Conservation (phyloP, 2,329 filamentous ascomycete genomes). For the Pseudopithomyces chartarum region DNA sequence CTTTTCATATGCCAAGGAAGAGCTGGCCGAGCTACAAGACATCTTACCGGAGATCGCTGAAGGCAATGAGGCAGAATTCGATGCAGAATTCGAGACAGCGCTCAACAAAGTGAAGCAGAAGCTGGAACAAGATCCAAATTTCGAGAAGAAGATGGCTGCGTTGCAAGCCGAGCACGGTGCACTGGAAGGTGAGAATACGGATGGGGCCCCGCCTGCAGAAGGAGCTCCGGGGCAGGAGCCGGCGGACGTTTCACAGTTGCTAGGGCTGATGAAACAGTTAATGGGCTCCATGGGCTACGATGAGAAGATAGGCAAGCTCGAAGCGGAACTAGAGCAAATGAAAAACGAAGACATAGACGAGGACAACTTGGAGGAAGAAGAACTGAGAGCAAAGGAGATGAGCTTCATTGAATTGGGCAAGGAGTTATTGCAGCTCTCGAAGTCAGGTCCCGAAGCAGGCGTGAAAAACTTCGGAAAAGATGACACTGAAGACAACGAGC, state of each 20-base stretch:
- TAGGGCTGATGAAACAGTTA: slow-evolving; percentile 33
- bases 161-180: slow-evolving; percentile 15
- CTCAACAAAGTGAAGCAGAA: slow-evolving; percentile 27
- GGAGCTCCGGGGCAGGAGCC: slow-evolving; percentile 2
- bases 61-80: neutral
- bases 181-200: slow-evolving; percentile 3
- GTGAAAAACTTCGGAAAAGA: slow-evolving; percentile 7
- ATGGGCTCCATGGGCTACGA: slow-evolving; percentile 23
- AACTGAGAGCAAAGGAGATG: slow-evolving; percentile 23
- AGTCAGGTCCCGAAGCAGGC: slow-evolving; percentile 11
- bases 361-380: slow-evolving; percentile 22
- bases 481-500: slow-evolving; percentile 22
- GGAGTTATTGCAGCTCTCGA: slow-evolving; percentile 27
- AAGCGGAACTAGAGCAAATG: slow-evolving; percentile 25
- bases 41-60: slow-evolving; percentile 27
- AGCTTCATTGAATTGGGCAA: slow-evolving; percentile 27
- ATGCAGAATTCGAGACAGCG: slow-evolving; percentile 26
- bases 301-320: slow-evolving; percentile 16
- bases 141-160: slow-evolving; percentile 26
- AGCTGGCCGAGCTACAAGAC: slow-evolving; percentile 30
- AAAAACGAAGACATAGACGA: slow-evolving; percentile 27
- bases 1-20: slow-evolving; percentile 23
- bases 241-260: slow-evolving; percentile 27
- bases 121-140: slow-evolving; percentile 24
- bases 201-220: slow-evolving; percentile 13